Percentiles rank a stretch among this genome's conserved stretches.
Evolutionary conservation across 2,329 filamentous ascomycete species (phyloP).

Genomic region (Ophiostoma pallidulum): DNA sequence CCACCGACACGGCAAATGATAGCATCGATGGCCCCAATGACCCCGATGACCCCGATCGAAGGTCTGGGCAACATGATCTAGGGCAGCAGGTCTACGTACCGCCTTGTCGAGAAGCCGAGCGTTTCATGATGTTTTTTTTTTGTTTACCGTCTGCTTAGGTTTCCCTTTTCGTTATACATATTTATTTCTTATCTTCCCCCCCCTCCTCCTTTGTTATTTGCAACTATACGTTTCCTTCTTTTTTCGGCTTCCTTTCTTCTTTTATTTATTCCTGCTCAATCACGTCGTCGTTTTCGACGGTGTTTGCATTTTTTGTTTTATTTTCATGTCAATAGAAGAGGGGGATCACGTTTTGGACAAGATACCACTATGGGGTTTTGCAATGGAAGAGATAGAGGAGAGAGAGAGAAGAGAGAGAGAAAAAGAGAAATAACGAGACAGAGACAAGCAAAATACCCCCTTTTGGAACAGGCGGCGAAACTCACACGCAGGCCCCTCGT

Average conservation of each 20-base stretch:
- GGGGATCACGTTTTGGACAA: background rate
- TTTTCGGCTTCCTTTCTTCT: background rate
- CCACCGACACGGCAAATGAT: conserved; percentile 19
- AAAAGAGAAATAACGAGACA: no score
- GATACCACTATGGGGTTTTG: no score
- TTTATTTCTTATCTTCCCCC: background rate
- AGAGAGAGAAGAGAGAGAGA: no score
- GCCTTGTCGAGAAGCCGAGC: no score
- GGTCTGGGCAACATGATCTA: conserved; percentile 39
- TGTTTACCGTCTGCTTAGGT: background rate
- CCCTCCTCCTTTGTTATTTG: background rate
- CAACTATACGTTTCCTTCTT: background rate
- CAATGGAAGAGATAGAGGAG: no score
- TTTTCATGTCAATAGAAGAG: background rate
- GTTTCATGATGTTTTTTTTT: no score
- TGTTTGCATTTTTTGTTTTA: background rate
- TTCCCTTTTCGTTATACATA: conserved; percentile 3
- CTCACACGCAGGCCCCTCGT: no score
- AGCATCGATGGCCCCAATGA: background rate
- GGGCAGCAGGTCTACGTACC: no score
- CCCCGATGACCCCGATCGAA: conserved; percentile 29
- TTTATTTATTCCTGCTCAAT: background rate
- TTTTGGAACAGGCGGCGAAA: no score
- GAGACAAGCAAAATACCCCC: no score
- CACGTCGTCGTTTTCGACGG: background rate